Percentiles rank a stretch among this genome's conserved stretches.
Evolutionary conservation across 352 stramenopile species (phyloP).

Genomic region (Pythium angustatum): DNA sequence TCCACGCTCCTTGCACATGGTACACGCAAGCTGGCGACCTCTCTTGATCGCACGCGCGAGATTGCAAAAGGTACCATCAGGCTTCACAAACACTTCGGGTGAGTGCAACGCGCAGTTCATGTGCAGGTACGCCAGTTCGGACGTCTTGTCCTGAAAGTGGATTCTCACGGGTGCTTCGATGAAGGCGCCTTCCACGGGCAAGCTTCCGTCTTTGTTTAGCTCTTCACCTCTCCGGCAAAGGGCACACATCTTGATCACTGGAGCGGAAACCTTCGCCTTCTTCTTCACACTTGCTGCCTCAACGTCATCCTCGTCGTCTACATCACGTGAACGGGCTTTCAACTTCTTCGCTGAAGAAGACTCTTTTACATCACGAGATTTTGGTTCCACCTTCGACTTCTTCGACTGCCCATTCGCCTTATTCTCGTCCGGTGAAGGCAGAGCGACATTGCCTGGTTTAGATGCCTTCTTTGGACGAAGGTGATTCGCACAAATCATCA

Average conservation of each 20-base stretch:
- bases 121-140: constrained; percentile 72
- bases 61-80: constrained; percentile 81
- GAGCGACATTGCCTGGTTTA: not conserved
- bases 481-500: constrained; percentile 91
- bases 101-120: constrained; percentile 84
- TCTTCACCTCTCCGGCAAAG: constrained; percentile 57
- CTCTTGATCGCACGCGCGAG: constrained; percentile 74
- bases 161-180: constrained; percentile 74
- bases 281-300: constrained; percentile 22
- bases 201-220: constrained; percentile 27
- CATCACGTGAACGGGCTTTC: constrained; percentile 15
- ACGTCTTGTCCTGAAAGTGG: constrained; percentile 64
- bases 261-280: constrained; percentile 17
- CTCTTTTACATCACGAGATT: not conserved
- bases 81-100: constrained; percentile 80
- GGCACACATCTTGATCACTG: constrained; percentile 50
- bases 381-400: not conserved
- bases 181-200: constrained; percentile 62
- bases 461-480: constrained; percentile 37
- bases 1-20: constrained; percentile 59
- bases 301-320: constrained; percentile 23
- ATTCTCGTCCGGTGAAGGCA: not conserved
- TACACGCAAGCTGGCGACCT: constrained; percentile 76
- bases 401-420: not conserved
- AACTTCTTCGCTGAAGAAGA: constrained; percentile 7